Percentiles rank a stretch among this genome's conserved stretches.
Evolutionary conservation across 2,329 filamentous ascomycete genomes (phyloP).

Genomic region (Talaromyces sp.): DNA sequence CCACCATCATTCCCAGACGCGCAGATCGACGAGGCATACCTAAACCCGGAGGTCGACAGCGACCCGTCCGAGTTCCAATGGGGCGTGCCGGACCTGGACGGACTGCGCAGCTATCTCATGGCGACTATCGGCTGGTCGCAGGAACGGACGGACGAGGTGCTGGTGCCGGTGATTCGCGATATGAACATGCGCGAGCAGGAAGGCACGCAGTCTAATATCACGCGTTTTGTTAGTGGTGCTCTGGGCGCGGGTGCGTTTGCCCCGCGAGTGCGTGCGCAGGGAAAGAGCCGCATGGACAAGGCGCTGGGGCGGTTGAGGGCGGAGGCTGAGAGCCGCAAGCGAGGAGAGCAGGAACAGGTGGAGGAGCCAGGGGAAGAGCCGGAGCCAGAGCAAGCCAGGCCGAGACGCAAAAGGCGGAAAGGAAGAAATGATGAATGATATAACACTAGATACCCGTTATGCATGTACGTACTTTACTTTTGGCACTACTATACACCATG

Average conservation of each 20-base stretch:
- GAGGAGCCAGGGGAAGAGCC: background rate
- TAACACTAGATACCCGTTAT: background rate
- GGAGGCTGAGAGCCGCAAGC: conserved; percentile 39
- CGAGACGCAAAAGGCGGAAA: conserved; percentile 3
- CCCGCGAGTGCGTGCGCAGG: conserved; percentile 58
- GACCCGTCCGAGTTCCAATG: conserved; percentile 80
- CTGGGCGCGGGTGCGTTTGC: conserved; percentile 58
- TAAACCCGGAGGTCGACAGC: conserved; percentile 77
- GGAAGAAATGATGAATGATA: background rate
- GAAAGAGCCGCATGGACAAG: conserved; percentile 69
- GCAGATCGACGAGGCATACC: conserved; percentile 76
- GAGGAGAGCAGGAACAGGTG: background rate
- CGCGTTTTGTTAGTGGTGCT: conserved; percentile 77
- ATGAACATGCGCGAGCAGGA: conserved; percentile 87
- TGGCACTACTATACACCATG: background rate
- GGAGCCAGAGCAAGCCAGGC: background rate
- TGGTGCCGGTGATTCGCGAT: conserved; percentile 90
- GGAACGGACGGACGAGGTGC: conserved; percentile 89
- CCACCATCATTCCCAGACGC: conserved; percentile 72
- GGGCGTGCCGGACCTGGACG: conserved; percentile 90
- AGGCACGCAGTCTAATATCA: conserved; percentile 94
- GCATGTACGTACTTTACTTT: background rate
- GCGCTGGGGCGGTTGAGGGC: conserved; percentile 65
- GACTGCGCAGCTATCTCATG: conserved; percentile 79
- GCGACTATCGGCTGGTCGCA: conserved; percentile 86